Conservation (phyloP, 2,329 filamentous ascomycete species). For the Exophiala oligosperma region DNA sequence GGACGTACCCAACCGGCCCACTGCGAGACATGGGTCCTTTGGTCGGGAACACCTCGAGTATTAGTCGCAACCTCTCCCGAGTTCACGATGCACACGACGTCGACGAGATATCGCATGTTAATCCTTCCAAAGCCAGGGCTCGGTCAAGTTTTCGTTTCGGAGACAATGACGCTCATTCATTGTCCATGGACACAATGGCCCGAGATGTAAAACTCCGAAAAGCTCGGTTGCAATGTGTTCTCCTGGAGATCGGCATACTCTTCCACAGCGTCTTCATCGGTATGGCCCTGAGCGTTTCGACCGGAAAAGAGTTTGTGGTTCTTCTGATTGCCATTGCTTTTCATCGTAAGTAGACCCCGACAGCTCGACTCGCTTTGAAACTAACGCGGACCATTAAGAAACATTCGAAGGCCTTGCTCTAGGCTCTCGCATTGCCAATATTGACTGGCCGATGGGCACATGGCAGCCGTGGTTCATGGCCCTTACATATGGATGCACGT, state of each 20-base stretch:
- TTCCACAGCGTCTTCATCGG: constrained; percentile 85
- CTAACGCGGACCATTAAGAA: constrained; percentile 38
- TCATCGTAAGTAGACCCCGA: constrained; percentile 49
- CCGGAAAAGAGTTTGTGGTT: constrained; percentile 73
- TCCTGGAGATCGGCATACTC: constrained; percentile 77
- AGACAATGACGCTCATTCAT: no score
- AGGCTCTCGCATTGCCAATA: constrained; percentile 77
- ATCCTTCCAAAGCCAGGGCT: no score
- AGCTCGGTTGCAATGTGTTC: constrained; percentile 60
- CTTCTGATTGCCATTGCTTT: constrained; percentile 78
- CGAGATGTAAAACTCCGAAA: no score
- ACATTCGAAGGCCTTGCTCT: constrained; percentile 86
- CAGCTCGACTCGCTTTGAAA: no score
- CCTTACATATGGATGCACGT: constrained; percentile 53
- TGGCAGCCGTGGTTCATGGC: constrained; percentile 71
- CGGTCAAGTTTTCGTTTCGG: no score
- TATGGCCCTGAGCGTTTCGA: constrained; percentile 79
- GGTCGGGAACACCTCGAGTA: no score
- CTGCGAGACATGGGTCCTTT: no score
- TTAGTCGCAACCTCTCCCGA: no score
- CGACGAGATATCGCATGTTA: no score
- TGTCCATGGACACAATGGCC: no score
- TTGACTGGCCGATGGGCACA: constrained; percentile 47
- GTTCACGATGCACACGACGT: no score
- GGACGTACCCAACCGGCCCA: no score